Base-by-base conservation (phyloP, 2,329 filamentous ascomycete species). In the Ceratocystiopsis sp. region DNA sequence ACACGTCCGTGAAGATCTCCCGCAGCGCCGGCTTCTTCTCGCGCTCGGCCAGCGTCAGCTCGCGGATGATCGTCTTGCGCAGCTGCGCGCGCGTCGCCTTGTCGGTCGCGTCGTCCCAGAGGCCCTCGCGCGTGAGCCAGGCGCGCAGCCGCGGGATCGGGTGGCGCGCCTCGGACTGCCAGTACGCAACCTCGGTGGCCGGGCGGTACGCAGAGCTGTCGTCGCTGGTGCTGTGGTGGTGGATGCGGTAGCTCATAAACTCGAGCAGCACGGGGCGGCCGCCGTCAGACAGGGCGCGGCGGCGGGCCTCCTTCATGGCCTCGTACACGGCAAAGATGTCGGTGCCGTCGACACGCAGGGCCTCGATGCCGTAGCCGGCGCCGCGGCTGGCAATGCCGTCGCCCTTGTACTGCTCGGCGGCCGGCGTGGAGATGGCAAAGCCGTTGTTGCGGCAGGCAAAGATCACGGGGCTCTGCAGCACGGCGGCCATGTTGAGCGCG, bases 161-260 rank as follows among this genome's bases (percentile, higher is more conserved):
- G 37, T 61, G 61, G 43, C 61, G 40, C 13, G 15, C 59, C 14
- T 59, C 47, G 38, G 58, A 45, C 57, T 86, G 86, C 83, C 83
- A 89, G 55, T 87, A 81, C 54, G 87, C 83, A 8, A 98, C 91
- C 56, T 98, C 91, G 1, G 94, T 78, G 19, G 81, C 76, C 2
- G 87, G 86, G 10, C 91, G 81, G 64, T 98, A 98, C 0, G 91
- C 89, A 55, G 95, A 96, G 21, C 83, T 91, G 62, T 98, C 91
- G 56, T 98, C 91, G 0, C 82, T 91, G 0, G 91, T 98, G 61
- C 85, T 94, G 64, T 98, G 91, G 58, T 98, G 59, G 9, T 84
- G 89, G 37, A 96, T 87, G 16, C 91, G 85, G 63, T 98, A 98
- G 21, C 84, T 89, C 84, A 98, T 93, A 44, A 86, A 86, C 62